Evolutionary conservation across 768 basidiomycete species (phyloP).

Genomic region (Leccinellum luteum): DNA sequence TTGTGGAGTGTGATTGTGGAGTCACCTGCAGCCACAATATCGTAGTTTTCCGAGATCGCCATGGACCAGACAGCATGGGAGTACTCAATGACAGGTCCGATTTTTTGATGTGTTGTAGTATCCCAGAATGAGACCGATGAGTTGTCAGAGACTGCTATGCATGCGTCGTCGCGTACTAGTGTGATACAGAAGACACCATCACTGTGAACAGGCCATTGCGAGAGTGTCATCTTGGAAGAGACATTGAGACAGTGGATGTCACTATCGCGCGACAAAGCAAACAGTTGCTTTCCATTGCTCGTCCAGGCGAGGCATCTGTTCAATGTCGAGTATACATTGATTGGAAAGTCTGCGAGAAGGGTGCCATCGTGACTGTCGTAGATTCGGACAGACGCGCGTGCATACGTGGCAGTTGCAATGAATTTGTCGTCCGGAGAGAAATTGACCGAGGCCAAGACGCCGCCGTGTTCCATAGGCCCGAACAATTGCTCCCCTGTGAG

Average conservation of each 20-base stretch:
- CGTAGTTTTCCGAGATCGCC: too few species aligned
- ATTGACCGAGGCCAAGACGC: neutral
- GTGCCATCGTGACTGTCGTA: neutral
- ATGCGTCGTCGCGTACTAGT: neutral
- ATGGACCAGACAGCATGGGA: too few species aligned
- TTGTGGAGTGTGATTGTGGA: too few species aligned
- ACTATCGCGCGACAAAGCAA: neutral
- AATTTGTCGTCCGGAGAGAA: neutral
- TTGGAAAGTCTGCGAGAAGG: neutral
- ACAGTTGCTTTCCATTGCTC: neutral
- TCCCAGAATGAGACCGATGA: neutral
- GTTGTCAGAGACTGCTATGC: too few species aligned
- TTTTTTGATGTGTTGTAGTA: too few species aligned
- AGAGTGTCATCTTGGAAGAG: neutral
- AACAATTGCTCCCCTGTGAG: too few species aligned
- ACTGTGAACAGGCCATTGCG: neutral
- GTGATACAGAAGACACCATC: neutral
- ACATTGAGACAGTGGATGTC: neutral
- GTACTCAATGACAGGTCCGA: too few species aligned
- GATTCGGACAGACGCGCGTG: too few species aligned
- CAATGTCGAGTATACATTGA: neutral
- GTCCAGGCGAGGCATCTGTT: neutral
- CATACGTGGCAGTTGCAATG: neutral
- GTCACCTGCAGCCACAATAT: too few species aligned
- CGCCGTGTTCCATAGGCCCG: neutral